A percentile compares a stretch with the other conserved stretches of the same genome.
Conservation (phyloP, 2,329 filamentous ascomycete species). For the Rhinocladiella similis region DNA sequence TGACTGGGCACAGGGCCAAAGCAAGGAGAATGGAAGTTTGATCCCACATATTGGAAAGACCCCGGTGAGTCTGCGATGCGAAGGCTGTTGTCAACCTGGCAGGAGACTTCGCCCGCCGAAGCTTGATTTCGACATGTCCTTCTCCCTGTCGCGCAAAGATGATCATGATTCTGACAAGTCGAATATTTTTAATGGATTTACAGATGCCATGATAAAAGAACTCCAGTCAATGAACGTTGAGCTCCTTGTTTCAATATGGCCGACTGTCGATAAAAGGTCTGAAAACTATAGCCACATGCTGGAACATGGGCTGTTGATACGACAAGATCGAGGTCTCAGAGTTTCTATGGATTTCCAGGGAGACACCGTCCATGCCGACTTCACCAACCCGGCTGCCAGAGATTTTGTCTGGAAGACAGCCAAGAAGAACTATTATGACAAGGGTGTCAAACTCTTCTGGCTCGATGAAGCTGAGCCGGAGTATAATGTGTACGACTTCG, state of each 20-base stretch:
- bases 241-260: conserved; percentile 71
- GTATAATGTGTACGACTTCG: conserved; percentile 65
- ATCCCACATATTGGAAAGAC: conserved; percentile 64
- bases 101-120: conserved; percentile 13
- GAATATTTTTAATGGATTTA: neutral
- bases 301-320: conserved; percentile 60
- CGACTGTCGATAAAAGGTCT: conserved; percentile 60
- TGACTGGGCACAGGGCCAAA: conserved; percentile 46
- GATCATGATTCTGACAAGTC: conserved; percentile 15
- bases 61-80: conserved; percentile 45
- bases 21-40: conserved; percentile 69
- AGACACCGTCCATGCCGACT: conserved; percentile 62
- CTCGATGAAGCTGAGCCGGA: conserved; percentile 70
- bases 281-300: conserved; percentile 65
- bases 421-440: conserved; percentile 61
- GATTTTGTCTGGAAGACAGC: conserved; percentile 60
- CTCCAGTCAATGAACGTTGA: conserved; percentile 60
- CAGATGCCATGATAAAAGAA: conserved; percentile 63
- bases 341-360: conserved; percentile 61
- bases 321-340: conserved; percentile 60
- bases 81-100: conserved; percentile 18
- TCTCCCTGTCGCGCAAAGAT: conserved; percentile 4
- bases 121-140: neutral
- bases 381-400: conserved; percentile 62
- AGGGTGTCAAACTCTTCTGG: conserved; percentile 67